Conservation (phyloP, 225 moss, liverwort and hornwort species). For the Straminergon stramineum region DNA sequence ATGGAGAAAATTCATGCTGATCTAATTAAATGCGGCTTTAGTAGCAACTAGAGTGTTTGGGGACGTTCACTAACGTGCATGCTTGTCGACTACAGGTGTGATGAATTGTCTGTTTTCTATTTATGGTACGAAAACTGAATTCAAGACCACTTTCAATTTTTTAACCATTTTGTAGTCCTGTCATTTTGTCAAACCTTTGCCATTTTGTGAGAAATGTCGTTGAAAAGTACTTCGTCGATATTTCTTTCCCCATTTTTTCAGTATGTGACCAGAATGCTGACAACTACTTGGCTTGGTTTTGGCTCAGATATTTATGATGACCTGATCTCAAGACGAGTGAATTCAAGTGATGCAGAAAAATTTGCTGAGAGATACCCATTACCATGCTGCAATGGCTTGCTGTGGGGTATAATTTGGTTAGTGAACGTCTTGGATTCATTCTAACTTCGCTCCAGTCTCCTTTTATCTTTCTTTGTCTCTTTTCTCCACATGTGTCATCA, state of each 20-base stretch:
- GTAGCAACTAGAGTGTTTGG: background rate
- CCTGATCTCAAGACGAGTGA: constrained; percentile 88
- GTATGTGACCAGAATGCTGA: background rate
- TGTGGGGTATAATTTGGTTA: constrained; percentile 92
- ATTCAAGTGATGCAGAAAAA: constrained; percentile 95
- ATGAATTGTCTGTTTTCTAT: constrained; percentile 98
- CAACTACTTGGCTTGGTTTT: background rate
- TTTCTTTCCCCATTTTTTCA: background rate
- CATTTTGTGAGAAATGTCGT: background rate
- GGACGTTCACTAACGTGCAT: background rate
- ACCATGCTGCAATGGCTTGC: constrained; percentile 77
- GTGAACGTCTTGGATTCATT: constrained; percentile 1
- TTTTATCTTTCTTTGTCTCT: background rate
- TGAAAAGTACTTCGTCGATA: background rate
- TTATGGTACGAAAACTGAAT: constrained; percentile 53
- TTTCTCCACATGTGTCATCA: background rate
- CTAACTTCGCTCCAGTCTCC: background rate
- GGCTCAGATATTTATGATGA: constrained; percentile 89
- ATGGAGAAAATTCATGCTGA: background rate
- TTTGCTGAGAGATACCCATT: constrained; percentile 83
- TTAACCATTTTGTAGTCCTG: background rate
- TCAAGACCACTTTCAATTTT: background rate
- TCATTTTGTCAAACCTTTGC: background rate
- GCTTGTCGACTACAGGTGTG: constrained; percentile 48
- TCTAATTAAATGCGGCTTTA: background rate